Evolutionary conservation across 495 filamentous ascomycete species (phyloP).

Genomic region (Podospora comata): DNA sequence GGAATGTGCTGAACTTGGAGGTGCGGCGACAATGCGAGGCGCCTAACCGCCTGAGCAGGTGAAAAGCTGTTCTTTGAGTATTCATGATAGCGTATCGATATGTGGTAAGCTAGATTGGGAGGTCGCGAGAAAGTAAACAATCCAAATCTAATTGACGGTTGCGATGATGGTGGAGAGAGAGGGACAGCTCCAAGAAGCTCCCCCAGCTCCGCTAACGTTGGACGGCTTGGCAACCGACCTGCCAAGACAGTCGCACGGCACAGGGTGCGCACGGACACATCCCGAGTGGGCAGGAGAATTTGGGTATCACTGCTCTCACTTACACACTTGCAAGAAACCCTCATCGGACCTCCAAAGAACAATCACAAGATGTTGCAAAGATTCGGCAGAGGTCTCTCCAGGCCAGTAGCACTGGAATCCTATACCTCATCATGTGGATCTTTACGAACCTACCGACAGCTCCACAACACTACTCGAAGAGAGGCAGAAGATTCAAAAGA

Average conservation of each 20-base stretch:
- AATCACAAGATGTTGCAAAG: neutral
- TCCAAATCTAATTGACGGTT: neutral
- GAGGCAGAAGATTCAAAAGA: conserved; percentile 6
- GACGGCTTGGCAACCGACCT: neutral
- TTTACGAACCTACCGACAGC: neutral
- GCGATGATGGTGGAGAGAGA: neutral
- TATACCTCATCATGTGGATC: neutral
- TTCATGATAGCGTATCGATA: conserved; percentile 27
- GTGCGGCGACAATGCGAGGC: conserved; percentile 35
- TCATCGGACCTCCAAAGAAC: neutral
- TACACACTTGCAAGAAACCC: neutral
- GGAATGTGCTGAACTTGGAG: conserved; percentile 35
- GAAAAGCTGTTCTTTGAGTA: conserved; percentile 34
- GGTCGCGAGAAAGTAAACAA: neutral
- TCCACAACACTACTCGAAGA: neutral
- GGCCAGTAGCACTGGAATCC: neutral
- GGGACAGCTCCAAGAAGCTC: conserved; percentile 1
- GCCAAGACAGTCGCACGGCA: neutral
- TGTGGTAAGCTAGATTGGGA: neutral
- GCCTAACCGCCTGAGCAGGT: conserved; percentile 30
- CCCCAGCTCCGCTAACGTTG: neutral
- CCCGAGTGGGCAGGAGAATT: neutral
- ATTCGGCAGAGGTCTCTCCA: neutral
- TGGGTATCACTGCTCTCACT: neutral
- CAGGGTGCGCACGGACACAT: neutral